Percentiles rank a stretch among this genome's conserved stretches.
Conservation (phyloP, 495 filamentous ascomycete species). For the Pyrenula massariospora region DNA sequence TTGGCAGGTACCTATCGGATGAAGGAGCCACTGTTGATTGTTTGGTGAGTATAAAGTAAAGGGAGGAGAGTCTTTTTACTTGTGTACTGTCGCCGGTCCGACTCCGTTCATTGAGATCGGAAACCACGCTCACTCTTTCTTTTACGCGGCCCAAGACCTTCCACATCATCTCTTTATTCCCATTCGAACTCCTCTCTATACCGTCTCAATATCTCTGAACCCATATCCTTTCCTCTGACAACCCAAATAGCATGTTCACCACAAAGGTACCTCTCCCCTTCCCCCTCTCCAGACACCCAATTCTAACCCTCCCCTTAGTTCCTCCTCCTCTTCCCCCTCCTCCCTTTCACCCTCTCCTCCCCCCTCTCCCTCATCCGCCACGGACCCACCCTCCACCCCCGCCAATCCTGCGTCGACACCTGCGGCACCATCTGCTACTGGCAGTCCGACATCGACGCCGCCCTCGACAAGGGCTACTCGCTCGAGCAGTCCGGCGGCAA, state of each 20-base stretch:
- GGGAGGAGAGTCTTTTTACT: not conserved
- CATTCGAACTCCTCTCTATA: no score
- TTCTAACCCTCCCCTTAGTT: constrained; percentile 7
- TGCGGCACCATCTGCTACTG: constrained; percentile 24
- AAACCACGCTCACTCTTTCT: no score
- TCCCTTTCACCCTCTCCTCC: constrained; percentile 2
- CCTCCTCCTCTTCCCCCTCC: constrained; percentile 13
- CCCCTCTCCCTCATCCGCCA: not conserved
- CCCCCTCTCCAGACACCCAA: not conserved
- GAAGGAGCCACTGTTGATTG: not conserved
- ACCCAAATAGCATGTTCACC: not conserved
- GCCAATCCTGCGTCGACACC: constrained; percentile 18
- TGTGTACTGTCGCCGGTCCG: not conserved
- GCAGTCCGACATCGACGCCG: constrained; percentile 27
- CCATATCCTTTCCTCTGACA: not conserved
- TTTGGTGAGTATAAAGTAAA: not conserved
- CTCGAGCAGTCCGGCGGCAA: constrained; percentile 40
- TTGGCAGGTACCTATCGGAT: not conserved
- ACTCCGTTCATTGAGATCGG: not conserved
- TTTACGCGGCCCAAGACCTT: not conserved
- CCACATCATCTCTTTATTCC: not conserved
- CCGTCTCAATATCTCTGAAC: no score
- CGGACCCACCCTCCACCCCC: constrained; percentile 9
- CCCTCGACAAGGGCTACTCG: constrained; percentile 31
- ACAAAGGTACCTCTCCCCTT: constrained; percentile 11